Base-by-base conservation (phyloP, 192 early-diverging fungal species). In the Podila epicladia region DNA sequence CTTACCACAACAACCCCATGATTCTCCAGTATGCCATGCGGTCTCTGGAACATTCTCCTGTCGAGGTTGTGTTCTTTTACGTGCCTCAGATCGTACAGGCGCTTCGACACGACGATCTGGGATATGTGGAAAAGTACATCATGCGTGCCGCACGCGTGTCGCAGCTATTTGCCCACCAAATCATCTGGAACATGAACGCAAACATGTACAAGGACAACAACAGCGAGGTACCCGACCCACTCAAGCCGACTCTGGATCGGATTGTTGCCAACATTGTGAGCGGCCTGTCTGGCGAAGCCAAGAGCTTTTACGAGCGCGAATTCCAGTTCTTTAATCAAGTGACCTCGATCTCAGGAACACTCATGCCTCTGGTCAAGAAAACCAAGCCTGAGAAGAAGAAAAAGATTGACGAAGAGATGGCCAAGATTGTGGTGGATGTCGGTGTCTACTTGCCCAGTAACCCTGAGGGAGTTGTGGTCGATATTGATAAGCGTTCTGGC, bases 141-240 rank as follows among this genome's bases (percentile, higher is more conserved):
- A 85, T 99, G 72, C 91, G 94, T 33, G 94, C 98, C 6, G 98
- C 94, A 4, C 92, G 92, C 71, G 92, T 94, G 13, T 98, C 96
- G 29, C 97, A 98, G 82, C 87, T 95, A 22, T 99, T 99, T 90
- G 96, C 98, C n/a, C 98, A 99, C 84, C 98, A 99, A 85, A 98
- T 99, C 50, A 97, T 99, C 58, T 99, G 98, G 98, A 99, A 99
- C 82, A 99, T 99, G 98, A 94, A 98, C 29, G 98, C 98, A 28
- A 99, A 99, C 86, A 96, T 85, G 79, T 85, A 65, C 73, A 77
- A 74, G 58, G 84, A 85, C 64, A 74, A 75, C 63, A 82, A 85
- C 64, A 61, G 62, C 41, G 57, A 62, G 35, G 70, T 78, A 3
- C 93, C 94, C 2, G 98, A 99, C 79, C 58, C 94, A 19, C 82